Conservation (phyloP, 495 filamentous ascomycete genomes). For the Lineolata rhizophorae region DNA sequence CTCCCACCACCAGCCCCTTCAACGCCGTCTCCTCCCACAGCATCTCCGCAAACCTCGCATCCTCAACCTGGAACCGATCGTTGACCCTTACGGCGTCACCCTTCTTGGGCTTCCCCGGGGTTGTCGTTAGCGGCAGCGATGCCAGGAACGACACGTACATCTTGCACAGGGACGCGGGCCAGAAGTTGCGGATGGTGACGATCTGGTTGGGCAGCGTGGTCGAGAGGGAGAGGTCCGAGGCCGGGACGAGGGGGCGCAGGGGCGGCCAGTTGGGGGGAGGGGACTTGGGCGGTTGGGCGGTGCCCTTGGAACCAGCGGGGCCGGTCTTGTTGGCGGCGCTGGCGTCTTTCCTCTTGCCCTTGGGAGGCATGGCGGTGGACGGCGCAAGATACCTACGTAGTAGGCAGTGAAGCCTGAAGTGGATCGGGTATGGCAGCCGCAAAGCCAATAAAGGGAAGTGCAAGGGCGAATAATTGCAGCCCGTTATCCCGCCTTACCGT, state of each 20-base stretch:
- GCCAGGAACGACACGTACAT: constrained; percentile 60
- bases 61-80: constrained; percentile 71
- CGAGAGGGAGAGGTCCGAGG: constrained; percentile 36
- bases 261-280: constrained; percentile 48
- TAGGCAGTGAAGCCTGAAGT: too few species aligned
- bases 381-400: too few species aligned
- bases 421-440: too few species aligned
- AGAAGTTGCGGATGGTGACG: constrained; percentile 54
- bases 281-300: constrained; percentile 1
- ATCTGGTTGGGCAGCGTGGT: constrained; percentile 45
- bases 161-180: constrained; percentile 58
- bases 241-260: constrained; percentile 49
- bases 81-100: constrained; percentile 77
- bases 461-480: too few species aligned
- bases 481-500: too few species aligned
- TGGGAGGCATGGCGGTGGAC: constrained; percentile 7
- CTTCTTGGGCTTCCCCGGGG: constrained; percentile 62
- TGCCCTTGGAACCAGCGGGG: constrained; percentile 6
- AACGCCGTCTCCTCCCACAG: constrained; percentile 27
- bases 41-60: constrained; percentile 47
- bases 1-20: constrained; percentile 10
- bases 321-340: constrained; percentile 1
- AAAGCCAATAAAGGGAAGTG: too few species aligned
- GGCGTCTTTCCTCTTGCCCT: constrained; percentile 4
- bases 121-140: constrained; percentile 55